A percentile compares a stretch with the other conserved stretches of the same genome.
phyloP scores from a whole-genome alignment of 805 yeast genomes.

The Pichia insulana region DNA sequence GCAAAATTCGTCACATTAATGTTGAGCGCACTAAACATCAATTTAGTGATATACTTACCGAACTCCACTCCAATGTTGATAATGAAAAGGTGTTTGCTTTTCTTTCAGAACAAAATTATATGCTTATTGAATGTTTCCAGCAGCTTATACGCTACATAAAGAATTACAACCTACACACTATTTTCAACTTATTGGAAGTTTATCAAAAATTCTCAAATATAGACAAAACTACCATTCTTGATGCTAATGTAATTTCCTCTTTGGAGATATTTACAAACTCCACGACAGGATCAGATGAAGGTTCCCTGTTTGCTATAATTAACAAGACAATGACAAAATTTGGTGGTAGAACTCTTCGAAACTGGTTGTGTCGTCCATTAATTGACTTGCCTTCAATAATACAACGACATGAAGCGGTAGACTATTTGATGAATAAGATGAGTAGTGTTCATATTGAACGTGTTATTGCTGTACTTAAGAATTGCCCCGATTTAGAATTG shows the following conservation, averaged over 20 bases:
- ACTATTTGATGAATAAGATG: slow-evolving; percentile 34
- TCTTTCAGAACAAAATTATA: slow-evolving; percentile 11
- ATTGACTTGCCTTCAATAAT: slow-evolving; percentile 43
- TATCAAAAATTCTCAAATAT: slow-evolving; percentile 42
- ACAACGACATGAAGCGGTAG: slow-evolving; percentile 55
- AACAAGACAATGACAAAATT: slow-evolving; percentile 74
- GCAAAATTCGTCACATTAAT: background rate
- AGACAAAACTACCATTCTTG: slow-evolving; percentile 42
- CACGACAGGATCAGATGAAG: slow-evolving; percentile 47
- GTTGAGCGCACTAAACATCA: background rate
- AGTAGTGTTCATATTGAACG: slow-evolving; percentile 30
- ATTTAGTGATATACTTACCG: slow-evolving; percentile 8
- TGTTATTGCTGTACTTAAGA: slow-evolving; percentile 21
- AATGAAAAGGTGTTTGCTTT: slow-evolving; percentile 11
- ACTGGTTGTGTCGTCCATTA: slow-evolving; percentile 76
- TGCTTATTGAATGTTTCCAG: slow-evolving; percentile 26
- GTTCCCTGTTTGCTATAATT: slow-evolving; percentile 71
- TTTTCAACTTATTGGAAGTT: slow-evolving; percentile 45
- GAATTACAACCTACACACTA: slow-evolving; percentile 53
- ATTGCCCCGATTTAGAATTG: slow-evolving; percentile 48
- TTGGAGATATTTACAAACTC: slow-evolving; percentile 68
- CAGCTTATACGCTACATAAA: slow-evolving; percentile 45
- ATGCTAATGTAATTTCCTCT: slow-evolving; percentile 57
- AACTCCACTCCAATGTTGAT: slow-evolving; percentile 1
- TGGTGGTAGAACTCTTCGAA: slow-evolving; percentile 57